Conservation (phyloP, 768 basidiomycete species). For the Pisolithus albus region DNA sequence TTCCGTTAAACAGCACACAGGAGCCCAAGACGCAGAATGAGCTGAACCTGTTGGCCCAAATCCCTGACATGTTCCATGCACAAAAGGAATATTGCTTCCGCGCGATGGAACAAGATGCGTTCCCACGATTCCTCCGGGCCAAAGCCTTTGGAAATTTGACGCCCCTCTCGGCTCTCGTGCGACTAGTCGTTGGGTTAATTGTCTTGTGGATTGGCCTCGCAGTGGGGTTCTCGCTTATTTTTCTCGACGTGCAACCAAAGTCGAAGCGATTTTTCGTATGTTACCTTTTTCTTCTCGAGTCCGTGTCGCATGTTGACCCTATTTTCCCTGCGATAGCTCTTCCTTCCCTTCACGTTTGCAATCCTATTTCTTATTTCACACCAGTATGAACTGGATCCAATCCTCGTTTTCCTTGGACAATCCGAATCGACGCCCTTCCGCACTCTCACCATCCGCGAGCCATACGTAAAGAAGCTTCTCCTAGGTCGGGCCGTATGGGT, state of each 20-base stretch:
- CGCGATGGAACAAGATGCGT: conserved; percentile 93
- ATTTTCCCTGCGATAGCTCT: conserved; percentile 52
- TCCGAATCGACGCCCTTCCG: conserved; percentile 98
- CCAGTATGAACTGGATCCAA: conserved; percentile 94
- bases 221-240: conserved; percentile 83
- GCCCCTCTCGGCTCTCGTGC: conserved; percentile 79
- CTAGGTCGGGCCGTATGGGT: conserved; percentile 92
- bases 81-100: conserved; percentile 98
- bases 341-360: conserved; percentile 88
- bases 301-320: conserved; percentile 2
- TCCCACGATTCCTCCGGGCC: conserved; percentile 87
- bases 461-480: conserved; percentile 88
- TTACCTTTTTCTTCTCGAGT: conserved; percentile 16
- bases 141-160: conserved; percentile 99
- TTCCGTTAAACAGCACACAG: conserved; percentile 72
- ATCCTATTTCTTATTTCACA: conserved; percentile 89
- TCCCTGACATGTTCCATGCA: conserved; percentile 94
- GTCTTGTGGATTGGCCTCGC: conserved; percentile 94
- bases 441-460: conserved; percentile 85
- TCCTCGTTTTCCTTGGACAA: conserved; percentile 88
- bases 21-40: conserved; percentile 67
- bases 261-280: conserved; percentile 92
- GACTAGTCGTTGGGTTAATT: conserved; percentile 79
- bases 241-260: conserved; percentile 90
- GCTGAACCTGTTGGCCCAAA: conserved; percentile 71